Evolutionary conservation across 257 asterid genomes (phyloP).

Genomic region (Przewalskia tangutica): DNA sequence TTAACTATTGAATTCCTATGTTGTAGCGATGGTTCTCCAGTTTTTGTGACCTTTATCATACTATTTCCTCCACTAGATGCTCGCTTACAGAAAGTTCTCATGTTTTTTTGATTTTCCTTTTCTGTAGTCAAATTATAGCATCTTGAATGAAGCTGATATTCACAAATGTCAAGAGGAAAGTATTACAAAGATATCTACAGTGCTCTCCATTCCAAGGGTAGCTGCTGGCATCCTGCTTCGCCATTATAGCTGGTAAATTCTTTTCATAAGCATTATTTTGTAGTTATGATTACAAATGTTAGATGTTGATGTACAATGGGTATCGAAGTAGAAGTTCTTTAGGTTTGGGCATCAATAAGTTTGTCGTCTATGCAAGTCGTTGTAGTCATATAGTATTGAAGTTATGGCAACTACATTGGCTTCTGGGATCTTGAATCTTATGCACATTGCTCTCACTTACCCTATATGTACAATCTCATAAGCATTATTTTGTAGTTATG

Average conservation of each 20-base stretch:
- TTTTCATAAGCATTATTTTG: conserved; percentile 9
- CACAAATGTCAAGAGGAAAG: conserved; percentile 68
- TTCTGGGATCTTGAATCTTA: background rate
- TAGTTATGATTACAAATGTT: background rate
- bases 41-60: background rate
- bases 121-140: conserved; percentile 49
- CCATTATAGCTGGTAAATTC: conserved; percentile 72
- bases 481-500: no score
- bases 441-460: background rate
- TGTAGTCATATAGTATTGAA: background rate
- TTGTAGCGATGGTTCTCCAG: background rate
- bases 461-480: background rate
- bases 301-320: background rate
- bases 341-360: background rate
- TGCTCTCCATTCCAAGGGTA: conserved; percentile 76
- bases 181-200: conserved; percentile 57
- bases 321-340: background rate
- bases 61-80: background rate
- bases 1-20: background rate
- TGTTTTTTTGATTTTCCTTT: background rate
- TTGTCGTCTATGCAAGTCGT: background rate
- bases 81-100: background rate
- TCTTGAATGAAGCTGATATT: conserved; percentile 77
- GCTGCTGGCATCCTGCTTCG: conserved; percentile 89
- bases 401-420: background rate